Base-by-base conservation (phyloP, 306 rosid genomes). In the Datisca glomerata region DNA sequence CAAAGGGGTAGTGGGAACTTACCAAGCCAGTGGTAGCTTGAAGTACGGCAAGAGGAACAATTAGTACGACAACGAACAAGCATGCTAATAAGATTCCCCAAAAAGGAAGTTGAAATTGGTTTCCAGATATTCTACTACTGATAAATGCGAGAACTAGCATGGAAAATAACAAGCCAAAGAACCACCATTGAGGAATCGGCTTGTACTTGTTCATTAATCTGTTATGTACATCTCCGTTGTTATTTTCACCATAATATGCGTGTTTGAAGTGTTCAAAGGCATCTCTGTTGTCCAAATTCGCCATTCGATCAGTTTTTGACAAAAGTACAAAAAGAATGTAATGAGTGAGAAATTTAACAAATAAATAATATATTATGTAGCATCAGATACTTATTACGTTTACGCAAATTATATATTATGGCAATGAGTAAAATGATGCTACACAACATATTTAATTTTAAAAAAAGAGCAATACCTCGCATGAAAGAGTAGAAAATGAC, bases 131-230 rank as follows among this genome's bases (percentile, higher is more conserved):
- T 12, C 14, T 6, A 48, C 41, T 22, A 7, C 9, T 1, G 7
- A 48, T 22, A 8, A 45, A 10, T n/a, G 41, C 4, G 7, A 48
- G 40, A 19, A 10, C 40, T 4, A 48, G 7, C 40, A 18, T 29
- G 1, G 27, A 29, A 3, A 48, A 12, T 13, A 46, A 27, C 2
- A 46, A 24, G 12, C 12, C 37, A 28, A n/a, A 15, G 21, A 46
- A 46, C 51, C 41, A 48, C 40, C 40, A 48, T 32, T 29, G 41
- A 11, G 27, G 54, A 9, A 48, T n/a, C 2, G 40, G 25, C 1
- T 48, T 32, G 13, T 48, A 48, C 41, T 32, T 48, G 15, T 27
- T 48, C 54, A 48, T 48, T 16, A 48, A 12, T n/a, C 41, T 48
- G 9, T 29, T 48, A 14, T 48, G 54, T 8, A 48, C 11, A 31